Base-by-base conservation (phyloP, 192 early-diverging fungal species). In the Coemansia sp. region DNA sequence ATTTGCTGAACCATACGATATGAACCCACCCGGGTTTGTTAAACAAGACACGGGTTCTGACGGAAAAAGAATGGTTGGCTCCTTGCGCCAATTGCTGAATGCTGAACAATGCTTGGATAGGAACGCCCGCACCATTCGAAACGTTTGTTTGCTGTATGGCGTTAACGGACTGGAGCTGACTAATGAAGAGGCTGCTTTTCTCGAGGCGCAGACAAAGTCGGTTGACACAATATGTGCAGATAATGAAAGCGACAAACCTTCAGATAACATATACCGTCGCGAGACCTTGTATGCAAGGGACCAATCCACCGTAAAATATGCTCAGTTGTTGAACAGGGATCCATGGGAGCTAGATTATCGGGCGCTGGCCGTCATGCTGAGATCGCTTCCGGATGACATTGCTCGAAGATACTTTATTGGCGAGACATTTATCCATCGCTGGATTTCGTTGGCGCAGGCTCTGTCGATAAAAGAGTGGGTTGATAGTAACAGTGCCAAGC, bases 341-440 rank as follows among this genome's bases (percentile, higher is more conserved):
- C 54, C 53, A 3, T 77, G 80, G 80, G 47, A 41, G 11, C 37
- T 84, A 23, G 81, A 84, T 42, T 62, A 84, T 58, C 76, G 72
- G 18, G 65, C 76, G 11, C 56, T 84, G n/a, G 52, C 58, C 6
- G 60, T 59, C n/a, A 76, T 77, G 81, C 70, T 84, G 61, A 43
- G 64, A 23, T 67, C 67, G 12, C 64, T 84, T 40, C 76, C 81
- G 3, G 81, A 84, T 26, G 81, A 84, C 16, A 41, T 79, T 6
- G 75, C 63, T 0, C 32, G 73, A 41, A 61, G 81, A 59, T 84
- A 69, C 56, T 84, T 84, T 63, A 68, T 84, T 41, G 72, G 70
- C 11, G 81, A 84, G 73, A 71, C 81, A 19, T 79, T 79, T 53
- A 19, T 84, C 12, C 81, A 84, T 56, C 76, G 76, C 47, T 84